Evolutionary conservation across 768 basidiomycete genomes (phyloP).

Genomic region (Lanmaoa pseudosensibilis): DNA sequence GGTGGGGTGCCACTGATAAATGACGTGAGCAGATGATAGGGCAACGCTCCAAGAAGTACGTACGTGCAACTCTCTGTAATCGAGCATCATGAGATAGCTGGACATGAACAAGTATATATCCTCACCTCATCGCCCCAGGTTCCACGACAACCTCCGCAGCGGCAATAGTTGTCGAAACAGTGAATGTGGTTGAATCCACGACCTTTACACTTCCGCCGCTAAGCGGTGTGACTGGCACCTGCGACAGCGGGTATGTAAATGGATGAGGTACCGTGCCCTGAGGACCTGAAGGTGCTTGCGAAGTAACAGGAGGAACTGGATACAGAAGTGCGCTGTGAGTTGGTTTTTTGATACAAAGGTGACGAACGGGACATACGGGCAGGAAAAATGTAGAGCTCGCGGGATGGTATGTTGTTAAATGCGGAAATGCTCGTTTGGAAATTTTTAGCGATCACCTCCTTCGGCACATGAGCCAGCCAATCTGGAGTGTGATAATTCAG

Average conservation of each 20-base stretch:
- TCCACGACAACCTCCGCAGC: constrained; percentile 57
- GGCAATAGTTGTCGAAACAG: constrained; percentile 47
- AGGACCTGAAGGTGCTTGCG: constrained; percentile 33
- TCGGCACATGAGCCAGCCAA: constrained; percentile 61
- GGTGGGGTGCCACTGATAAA: constrained; percentile 64
- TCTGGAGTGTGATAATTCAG: constrained; percentile 30
- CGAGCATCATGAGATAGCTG: neutral
- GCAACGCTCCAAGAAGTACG: constrained; percentile 10
- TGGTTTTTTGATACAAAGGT: neutral
- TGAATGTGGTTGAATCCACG: constrained; percentile 55
- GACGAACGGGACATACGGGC: constrained; percentile 25
- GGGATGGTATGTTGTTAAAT: constrained; percentile 52
- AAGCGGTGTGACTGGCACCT: constrained; percentile 41
- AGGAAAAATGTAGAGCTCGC: constrained; percentile 54
- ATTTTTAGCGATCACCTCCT: constrained; percentile 58
- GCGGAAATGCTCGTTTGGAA: constrained; percentile 46
- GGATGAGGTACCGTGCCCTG: constrained; percentile 44
- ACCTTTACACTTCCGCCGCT: constrained; percentile 58
- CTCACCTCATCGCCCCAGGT: constrained; percentile 55
- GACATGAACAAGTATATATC: no score
- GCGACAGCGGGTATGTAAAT: constrained; percentile 51
- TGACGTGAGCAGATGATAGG: neutral
- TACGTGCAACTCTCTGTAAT: constrained; percentile 54
- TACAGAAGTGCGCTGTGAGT: neutral
- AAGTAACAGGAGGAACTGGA: constrained; percentile 37